Conservation (phyloP, 331 rosid genomes). For the Acacia pycnantha region DNA sequence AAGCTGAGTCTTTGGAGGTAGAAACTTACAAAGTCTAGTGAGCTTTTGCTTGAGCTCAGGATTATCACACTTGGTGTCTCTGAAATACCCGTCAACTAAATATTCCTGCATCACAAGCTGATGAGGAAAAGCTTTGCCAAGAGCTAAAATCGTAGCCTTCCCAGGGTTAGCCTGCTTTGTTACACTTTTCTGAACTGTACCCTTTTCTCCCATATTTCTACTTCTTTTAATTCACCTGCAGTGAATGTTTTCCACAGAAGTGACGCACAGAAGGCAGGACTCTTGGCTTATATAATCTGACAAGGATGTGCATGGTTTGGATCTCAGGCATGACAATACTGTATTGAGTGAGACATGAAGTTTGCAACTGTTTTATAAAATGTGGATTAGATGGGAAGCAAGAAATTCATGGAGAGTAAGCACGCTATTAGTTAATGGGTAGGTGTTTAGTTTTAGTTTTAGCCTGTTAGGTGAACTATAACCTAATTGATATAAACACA, state of each 20-base stretch:
- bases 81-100: slow-evolving; percentile 87
- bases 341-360: slow-evolving; percentile 21
- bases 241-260: slow-evolving; percentile 6
- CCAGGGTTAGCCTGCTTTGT: slow-evolving; percentile 50
- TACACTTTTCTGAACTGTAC: slow-evolving; percentile 20
- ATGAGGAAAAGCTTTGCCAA: slow-evolving; percentile 95
- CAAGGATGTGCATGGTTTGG: not conserved
- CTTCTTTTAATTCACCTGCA: not conserved
- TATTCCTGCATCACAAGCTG: slow-evolving; percentile 93
- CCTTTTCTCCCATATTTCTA: slow-evolving; percentile 57
- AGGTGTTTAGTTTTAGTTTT: slow-evolving; percentile 30
- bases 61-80: slow-evolving; percentile 81
- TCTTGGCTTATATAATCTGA: slow-evolving; percentile 41
- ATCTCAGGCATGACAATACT: slow-evolving; percentile 24
- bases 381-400: slow-evolving; percentile 55
- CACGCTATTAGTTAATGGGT: not conserved
- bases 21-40: slow-evolving; percentile 69
- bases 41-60: slow-evolving; percentile 81
- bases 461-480: not conserved
- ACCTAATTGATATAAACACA: not conserved
- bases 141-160: slow-evolving; percentile 77
- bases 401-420: slow-evolving; percentile 42
- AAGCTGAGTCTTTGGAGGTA: not conserved
- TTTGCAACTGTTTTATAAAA: not conserved
- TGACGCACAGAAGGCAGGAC: slow-evolving; percentile 11